Evolutionary conservation across 306 rosid species (phyloP), one percentile per base, ranked within the genome.

Genomic region (Rosa chinensis): DNA sequence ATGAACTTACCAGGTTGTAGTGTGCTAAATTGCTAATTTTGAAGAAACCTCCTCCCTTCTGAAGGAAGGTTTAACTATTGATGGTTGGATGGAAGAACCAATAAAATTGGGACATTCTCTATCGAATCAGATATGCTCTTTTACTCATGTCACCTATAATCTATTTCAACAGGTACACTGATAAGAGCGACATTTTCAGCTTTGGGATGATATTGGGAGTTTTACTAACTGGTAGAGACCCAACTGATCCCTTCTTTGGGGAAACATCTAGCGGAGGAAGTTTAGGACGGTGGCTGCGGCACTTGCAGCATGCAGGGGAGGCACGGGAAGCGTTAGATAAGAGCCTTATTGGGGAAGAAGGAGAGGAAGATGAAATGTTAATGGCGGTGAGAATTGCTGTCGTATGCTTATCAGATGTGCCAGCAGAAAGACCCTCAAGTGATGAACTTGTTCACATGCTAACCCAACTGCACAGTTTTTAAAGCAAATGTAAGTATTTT

Each of bases 361-460:
- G 96, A 3, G 97, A 95, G 77, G 99, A 95, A 87, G 98, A 95
- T 66, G 99, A 95, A 84, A 95, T 95, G 97, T 76, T 95, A 69
- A 95, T 95, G 99, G 99, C 97, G 18, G 88, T 95, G 80, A 87
- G 96, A 81, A 93, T 95, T 43, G 97, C 98, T 23, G 93, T 96
- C 1, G 99, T 91, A 2, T 95, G 99, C 85, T 81, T 95, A 16
- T 95, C 99, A 23, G 98, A 93, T 80, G 79, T 78, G 90, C 94
- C 99, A 64, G 90, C 94, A 5, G 96, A 95, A 23, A 85, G 99
- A 70, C 99, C 99, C 78, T 95, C 98, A 4, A 95, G 99, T 80
- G 99, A 95, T 71, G 99, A 95, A 74, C 97, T 95, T 81, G 99
- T 93, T 83, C 99, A 93, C 89, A 87, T 95, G 97, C 92, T 95